phyloP scores from a whole-genome alignment of 441 rosid genomes.

The Croton setiger region DNA sequence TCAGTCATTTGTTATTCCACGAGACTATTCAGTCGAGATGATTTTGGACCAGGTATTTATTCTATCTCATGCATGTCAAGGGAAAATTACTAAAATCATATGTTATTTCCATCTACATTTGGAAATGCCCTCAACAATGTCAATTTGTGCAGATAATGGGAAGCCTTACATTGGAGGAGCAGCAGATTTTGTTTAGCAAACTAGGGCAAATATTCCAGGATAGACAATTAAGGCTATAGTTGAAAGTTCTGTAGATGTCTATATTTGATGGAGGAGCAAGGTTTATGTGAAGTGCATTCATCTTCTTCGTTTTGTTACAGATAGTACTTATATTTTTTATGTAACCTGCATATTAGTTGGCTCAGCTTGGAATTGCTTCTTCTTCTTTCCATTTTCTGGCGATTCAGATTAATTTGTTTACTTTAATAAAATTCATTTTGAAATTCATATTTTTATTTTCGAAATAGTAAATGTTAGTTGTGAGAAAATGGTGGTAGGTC shows the following conservation, averaged over 20 bases:
- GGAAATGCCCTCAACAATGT: not conserved
- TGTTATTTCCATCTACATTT: too few species aligned
- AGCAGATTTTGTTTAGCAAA: constrained; percentile 47
- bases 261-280: not conserved
- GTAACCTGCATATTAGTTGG: not conserved
- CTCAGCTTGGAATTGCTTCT: not conserved
- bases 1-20: constrained; percentile 66
- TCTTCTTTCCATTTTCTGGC: too few species aligned
- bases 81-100: not conserved
- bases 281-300: constrained; percentile 24
- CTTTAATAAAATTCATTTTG: too few species aligned
- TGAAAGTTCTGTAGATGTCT: constrained; percentile 2
- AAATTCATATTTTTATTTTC: too few species aligned
- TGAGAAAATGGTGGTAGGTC: too few species aligned
- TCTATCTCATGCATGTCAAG: not conserved
- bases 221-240: constrained; percentile 15
- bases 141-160: constrained; percentile 43
- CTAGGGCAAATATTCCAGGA: constrained; percentile 58
- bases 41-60: constrained; percentile 63
- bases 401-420: too few species aligned
- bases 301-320: constrained; percentile 44
- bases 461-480: too few species aligned
- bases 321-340: not conserved
- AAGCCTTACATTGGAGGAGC: constrained; percentile 64
- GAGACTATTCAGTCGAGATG: constrained; percentile 56